Percentiles rank a stretch among this genome's conserved stretches.
Conservation (phyloP, 2,329 filamentous ascomycete genomes). For the Sclerotinia borealis region DNA sequence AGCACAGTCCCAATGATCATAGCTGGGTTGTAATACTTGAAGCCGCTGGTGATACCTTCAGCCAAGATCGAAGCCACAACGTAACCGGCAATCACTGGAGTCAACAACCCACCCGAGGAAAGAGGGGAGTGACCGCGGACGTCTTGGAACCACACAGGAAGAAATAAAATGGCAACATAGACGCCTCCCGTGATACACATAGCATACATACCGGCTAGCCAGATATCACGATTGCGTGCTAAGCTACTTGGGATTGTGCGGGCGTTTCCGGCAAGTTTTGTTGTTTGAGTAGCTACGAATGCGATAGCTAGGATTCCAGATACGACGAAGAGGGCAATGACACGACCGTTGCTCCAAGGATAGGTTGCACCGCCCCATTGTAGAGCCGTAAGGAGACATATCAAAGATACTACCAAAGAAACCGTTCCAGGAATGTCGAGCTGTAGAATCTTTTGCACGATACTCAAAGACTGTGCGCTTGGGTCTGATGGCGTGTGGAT, state of each 20-base stretch:
- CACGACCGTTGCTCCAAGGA: constrained; percentile 18
- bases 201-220: background rate
- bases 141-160: constrained; percentile 44
- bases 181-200: background rate
- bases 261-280: constrained; percentile 31
- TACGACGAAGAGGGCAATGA: constrained; percentile 32
- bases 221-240: constrained; percentile 23
- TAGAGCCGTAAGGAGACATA: constrained; percentile 30
- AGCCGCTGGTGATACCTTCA: constrained; percentile 20
- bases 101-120: constrained; percentile 38
- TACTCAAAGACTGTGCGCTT: background rate
- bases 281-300: constrained; percentile 27
- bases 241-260: constrained; percentile 33
- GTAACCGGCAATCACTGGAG: constrained; percentile 31
- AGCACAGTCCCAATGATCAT: constrained; percentile 17
- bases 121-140: constrained; percentile 37
- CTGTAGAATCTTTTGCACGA: background rate
- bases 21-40: constrained; percentile 31
- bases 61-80: constrained; percentile 22
- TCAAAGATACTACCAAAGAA: constrained; percentile 3
- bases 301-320: constrained; percentile 28
- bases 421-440: background rate
- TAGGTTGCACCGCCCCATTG: constrained; percentile 36
- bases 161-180: constrained; percentile 30
- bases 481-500: constrained; percentile 1